Base-by-base conservation (phyloP, 2,329 filamentous ascomycete genomes). In the Byssothecium circinans region DNA sequence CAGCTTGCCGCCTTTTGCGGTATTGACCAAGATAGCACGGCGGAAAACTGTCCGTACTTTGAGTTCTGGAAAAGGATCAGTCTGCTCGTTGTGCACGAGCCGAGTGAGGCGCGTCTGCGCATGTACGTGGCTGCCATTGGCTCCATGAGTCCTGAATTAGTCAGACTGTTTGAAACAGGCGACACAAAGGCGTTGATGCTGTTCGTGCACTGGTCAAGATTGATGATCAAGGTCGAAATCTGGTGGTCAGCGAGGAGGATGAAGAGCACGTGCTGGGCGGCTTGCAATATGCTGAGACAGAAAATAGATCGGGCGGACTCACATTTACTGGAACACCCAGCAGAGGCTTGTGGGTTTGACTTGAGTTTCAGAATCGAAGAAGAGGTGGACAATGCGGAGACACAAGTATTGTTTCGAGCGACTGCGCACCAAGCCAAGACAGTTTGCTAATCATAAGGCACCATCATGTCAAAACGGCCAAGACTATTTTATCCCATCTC, bases 121-220 rank as follows among this genome's bases (percentile, higher is more conserved):
- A 17, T 37, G 19, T 52, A 52, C 39, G 22, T 41, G 11, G 36
- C 42, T 35, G 45, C 40, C 4, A 35, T 49, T 17, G 50, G 50
- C 1, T 38, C 41, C 12, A 49, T 52, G 3, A 18, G 23, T 15
- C n/a, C 33, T 6, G 2, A 17, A 1, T 49, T 52, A 20, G 29
- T 52, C 22, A 23, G 10, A 11, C 20, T 54, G 18, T 25, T 54
- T 19, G 48, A 54, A 42, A 35, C n/a, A 14, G 15, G 25, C 15
- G 52, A 54, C 30, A 20, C 17, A 12, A 45, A 20, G 22, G 52
- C 52, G 3, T 25, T 54, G 41, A 1, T 54, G 27, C 34, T 54
- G 10, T 54, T 52, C 25, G 48, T 38, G 7, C 49, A 54, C 35
- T 54, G 48, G 52, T 29, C 52, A n/a, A 41, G 25, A n/a, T 22